Conservation (phyloP, 441 rosid species). For the Populus hybrid region DNA sequence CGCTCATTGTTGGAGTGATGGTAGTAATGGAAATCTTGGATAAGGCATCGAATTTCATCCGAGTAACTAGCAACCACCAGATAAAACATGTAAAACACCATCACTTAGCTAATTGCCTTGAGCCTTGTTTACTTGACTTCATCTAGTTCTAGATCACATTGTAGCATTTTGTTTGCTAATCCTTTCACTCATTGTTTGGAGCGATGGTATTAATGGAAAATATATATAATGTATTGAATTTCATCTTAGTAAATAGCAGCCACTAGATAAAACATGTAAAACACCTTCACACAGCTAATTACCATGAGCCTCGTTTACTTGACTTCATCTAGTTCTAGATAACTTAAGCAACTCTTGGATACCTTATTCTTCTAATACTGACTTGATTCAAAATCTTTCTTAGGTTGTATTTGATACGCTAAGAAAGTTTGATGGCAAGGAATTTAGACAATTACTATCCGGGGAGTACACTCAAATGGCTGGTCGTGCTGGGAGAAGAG, state of each 20-base stretch:
- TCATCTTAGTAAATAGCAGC: no score
- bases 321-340: not conserved
- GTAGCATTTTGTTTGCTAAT: not conserved
- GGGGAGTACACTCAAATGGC: constrained; percentile 99
- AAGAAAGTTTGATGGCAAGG: constrained; percentile 97
- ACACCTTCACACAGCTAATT: no score
- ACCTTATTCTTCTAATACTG: constrained; percentile 6
- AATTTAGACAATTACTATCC: constrained; percentile 79
- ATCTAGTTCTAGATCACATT: not conserved
- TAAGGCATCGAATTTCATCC: not conserved
- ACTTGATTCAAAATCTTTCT: constrained; percentile 20
- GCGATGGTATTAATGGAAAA: no score
- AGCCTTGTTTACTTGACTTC: not conserved
- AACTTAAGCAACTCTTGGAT: constrained; percentile 9
- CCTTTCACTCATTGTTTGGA: no score
- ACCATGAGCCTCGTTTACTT: not conserved
- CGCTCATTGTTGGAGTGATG: not conserved
- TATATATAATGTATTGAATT: no score
- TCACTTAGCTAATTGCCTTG: not conserved
- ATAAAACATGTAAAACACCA: not conserved
- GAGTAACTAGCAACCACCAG: not conserved
- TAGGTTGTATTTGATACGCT: constrained; percentile 95
- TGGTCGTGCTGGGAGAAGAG: constrained; percentile 99
- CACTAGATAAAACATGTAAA: no score
- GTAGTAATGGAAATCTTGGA: no score